A percentile compares a stretch with the other conserved stretches of the same genome.
These are phyloP conservation scores for Flaveria ramosissima DNA, from an alignment of 129 eudicot genomes.

Conservation along the genomic window DNA sequence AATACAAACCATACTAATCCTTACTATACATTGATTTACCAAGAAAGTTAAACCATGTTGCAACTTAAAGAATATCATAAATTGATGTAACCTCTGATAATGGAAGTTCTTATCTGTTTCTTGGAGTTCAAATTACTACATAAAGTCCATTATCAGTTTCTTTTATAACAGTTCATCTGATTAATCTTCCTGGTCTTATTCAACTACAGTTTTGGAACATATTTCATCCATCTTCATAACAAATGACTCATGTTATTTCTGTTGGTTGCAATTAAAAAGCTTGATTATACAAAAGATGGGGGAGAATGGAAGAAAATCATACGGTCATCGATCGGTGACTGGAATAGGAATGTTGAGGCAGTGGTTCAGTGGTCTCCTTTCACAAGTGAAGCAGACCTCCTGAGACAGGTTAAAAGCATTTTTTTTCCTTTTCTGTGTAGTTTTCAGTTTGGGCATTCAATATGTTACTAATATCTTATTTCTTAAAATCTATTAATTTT, in stretches of 20 bases:
- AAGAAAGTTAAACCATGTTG: background rate
- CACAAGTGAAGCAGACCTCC: constrained; percentile 81
- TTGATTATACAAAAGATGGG: constrained; percentile 64
- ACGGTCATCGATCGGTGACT: constrained; percentile 67
- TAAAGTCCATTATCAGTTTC: background rate
- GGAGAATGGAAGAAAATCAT: constrained; percentile 59
- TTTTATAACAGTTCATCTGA: background rate
- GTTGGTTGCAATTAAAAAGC: constrained; percentile 43
- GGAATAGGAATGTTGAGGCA: constrained; percentile 68
- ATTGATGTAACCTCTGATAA: background rate
- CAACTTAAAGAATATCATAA: background rate
- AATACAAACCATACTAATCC: background rate
- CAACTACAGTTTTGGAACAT: background rate
- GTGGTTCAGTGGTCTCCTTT: constrained; percentile 91
- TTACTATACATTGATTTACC: background rate
- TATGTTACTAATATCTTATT: background rate
- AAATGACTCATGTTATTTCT: constrained; percentile 16
- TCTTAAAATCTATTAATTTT: constrained; percentile 11
- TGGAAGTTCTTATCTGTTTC: background rate
- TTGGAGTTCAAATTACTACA: background rate
- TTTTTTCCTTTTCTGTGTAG: background rate
- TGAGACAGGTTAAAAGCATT: constrained; percentile 53
- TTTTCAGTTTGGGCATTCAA: background rate
- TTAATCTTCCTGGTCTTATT: background rate
- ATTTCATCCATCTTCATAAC: constrained; percentile 7